Conservation (phyloP, 164 flowering plant genomes). For the Cinnamomum micranthum region DNA sequence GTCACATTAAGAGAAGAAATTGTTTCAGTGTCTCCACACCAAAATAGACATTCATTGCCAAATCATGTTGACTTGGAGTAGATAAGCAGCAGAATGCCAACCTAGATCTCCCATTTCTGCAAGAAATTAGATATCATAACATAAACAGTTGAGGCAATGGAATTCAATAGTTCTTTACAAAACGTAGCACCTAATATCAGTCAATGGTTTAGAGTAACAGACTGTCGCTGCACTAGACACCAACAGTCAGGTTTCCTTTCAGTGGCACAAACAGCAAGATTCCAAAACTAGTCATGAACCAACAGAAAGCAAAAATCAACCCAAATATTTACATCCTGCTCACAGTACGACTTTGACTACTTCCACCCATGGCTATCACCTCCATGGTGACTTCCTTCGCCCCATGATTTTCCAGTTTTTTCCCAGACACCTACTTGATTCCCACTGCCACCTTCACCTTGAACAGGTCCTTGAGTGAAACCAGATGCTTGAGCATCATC, state of each 20-base stretch:
- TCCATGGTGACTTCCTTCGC: neutral
- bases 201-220: neutral
- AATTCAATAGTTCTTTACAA: neutral
- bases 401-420: slow-evolving; percentile 16
- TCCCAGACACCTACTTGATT: slow-evolving; percentile 5
- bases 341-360: neutral
- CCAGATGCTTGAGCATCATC: slow-evolving; percentile 6
- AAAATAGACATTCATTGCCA: neutral
- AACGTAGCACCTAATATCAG: neutral
- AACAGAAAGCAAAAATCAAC: neutral
- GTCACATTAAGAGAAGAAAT: too few species aligned
- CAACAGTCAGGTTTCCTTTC: neutral
- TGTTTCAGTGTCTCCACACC: neutral
- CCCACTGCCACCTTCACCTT: slow-evolving; percentile 10
- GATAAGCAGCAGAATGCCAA: neutral
- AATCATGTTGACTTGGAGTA: neutral
- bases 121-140: neutral
- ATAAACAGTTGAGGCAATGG: neutral
- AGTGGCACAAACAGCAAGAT: neutral
- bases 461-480: slow-evolving; percentile 1
- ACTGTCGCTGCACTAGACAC: neutral
- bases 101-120: neutral
- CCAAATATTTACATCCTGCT: neutral
- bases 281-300: neutral
- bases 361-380: slow-evolving; percentile 11